These are phyloP conservation scores for Coniosporium tulheliwenetii DNA, from an alignment of 2,329 filamentous ascomycete genomes.

Conservation along the genomic window DNA sequence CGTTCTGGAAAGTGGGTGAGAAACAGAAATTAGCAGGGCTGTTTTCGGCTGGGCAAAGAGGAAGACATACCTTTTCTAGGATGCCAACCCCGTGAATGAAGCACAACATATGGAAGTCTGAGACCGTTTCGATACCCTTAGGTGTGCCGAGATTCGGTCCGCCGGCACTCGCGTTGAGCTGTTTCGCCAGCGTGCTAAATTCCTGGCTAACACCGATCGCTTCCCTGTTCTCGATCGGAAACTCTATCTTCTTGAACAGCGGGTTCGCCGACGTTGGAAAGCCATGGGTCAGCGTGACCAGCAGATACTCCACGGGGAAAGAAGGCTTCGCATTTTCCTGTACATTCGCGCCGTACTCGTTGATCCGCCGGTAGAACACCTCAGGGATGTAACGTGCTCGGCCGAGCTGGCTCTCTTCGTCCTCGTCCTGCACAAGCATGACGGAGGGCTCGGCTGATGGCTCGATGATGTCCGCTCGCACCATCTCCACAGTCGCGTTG, in stretches of 20 bases:
- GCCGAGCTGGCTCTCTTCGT: conserved; percentile 58
- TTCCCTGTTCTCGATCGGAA: conserved; percentile 86
- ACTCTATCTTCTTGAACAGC: conserved; percentile 52
- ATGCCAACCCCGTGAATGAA: conserved; percentile 71
- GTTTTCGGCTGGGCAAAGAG: not conserved
- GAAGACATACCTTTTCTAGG: conserved; percentile 56
- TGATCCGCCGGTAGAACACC: conserved; percentile 89
- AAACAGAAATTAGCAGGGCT: not conserved
- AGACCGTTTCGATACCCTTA: conserved; percentile 53
- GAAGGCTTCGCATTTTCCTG: conserved; percentile 94
- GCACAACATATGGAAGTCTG: conserved; percentile 88
- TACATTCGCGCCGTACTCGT: conserved; percentile 91
- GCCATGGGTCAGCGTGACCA: conserved; percentile 90
- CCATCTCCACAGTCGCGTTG: conserved; percentile 94
- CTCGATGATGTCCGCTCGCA: conserved; percentile 84
- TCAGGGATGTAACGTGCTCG: conserved; percentile 85
- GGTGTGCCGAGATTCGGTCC: conserved; percentile 39
- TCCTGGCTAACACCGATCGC: conserved; percentile 78
- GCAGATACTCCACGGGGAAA: conserved; percentile 91
- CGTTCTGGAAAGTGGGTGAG: conserved; percentile 45
- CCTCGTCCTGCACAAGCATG: conserved; percentile 89
- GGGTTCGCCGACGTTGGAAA: conserved; percentile 74
- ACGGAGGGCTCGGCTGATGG: conserved; percentile 82
- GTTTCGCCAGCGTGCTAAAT: conserved; percentile 47
- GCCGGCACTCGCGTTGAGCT: conserved; percentile 46